A percentile compares a stretch with the other conserved stretches of the same genome.
phyloP scores from a whole-genome alignment of 345 rosid genomes.

The Melastoma malabathricum region DNA sequence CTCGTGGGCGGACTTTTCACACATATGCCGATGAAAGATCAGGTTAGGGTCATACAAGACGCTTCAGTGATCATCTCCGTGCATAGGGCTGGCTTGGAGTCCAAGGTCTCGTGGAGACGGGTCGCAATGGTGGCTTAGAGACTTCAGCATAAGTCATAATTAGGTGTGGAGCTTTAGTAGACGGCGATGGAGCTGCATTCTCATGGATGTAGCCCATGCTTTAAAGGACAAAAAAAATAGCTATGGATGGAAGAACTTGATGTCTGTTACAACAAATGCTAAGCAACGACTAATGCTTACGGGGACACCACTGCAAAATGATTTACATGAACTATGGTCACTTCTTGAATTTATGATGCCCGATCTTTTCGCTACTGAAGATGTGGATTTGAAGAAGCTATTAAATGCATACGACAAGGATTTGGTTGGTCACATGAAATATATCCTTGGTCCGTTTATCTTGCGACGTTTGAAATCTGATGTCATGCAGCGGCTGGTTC shows the following conservation, averaged over 20 bases:
- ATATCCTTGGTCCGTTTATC: constrained; percentile 88
- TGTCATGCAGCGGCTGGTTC: constrained; percentile 95
- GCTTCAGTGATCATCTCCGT: constrained; percentile 93
- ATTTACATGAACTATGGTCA: constrained; percentile 96
- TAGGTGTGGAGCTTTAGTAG: constrained; percentile 54
- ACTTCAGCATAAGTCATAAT: constrained; percentile 42
- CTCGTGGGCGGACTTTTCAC: constrained; percentile 75
- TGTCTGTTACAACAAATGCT: constrained; percentile 83
- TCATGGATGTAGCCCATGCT: constrained; percentile 99
- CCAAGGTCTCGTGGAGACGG: constrained; percentile 7
- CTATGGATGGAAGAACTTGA: constrained; percentile 93
- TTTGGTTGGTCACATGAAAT: constrained; percentile 80
- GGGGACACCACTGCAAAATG: constrained; percentile 98
- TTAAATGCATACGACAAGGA: constrained; percentile 72
- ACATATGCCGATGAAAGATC: constrained; percentile 88
- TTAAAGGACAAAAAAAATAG: constrained; percentile 89
- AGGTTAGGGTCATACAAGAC: constrained; percentile 71
- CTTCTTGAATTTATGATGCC: constrained; percentile 94
- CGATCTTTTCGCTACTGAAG: constrained; percentile 83
- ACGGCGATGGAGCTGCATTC: constrained; percentile 95
- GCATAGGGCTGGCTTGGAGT: constrained; percentile 58
- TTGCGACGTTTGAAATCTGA: constrained; percentile 92
- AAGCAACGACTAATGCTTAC: constrained; percentile 95
- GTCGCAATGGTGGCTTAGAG: constrained; percentile 48
- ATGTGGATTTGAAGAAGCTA: constrained; percentile 81